These are phyloP conservation scores for Acrocalymma vagum DNA, from an alignment of 2,329 filamentous ascomycete species.

Conservation along the genomic window DNA sequence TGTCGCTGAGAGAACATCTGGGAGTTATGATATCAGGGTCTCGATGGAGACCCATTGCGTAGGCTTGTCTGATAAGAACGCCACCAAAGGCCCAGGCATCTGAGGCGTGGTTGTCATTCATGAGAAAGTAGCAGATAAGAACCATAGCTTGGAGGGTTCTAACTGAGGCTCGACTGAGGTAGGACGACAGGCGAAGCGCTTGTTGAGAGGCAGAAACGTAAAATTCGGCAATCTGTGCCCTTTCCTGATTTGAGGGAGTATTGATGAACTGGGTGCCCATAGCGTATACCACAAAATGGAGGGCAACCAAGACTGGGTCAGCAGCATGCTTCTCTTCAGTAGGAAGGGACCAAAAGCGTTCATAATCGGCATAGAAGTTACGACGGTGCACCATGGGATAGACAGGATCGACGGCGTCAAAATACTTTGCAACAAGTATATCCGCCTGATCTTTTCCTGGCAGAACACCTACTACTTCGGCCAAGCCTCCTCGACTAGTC, in stretches of 20 bases:
- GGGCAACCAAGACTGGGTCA: slow-evolving; percentile 74
- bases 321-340: slow-evolving; percentile 65
- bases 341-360: slow-evolving; percentile 75
- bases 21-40: slow-evolving; percentile 78
- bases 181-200: slow-evolving; percentile 77
- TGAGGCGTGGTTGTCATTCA: slow-evolving; percentile 85
- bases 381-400: slow-evolving; percentile 82
- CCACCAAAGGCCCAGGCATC: slow-evolving; percentile 86
- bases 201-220: slow-evolving; percentile 84
- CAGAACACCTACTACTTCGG: slow-evolving; percentile 78
- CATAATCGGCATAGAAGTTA: slow-evolving; percentile 80
- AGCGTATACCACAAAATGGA: slow-evolving; percentile 80
- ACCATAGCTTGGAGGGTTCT: slow-evolving; percentile 82
- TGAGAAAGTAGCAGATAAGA: slow-evolving; percentile 82
- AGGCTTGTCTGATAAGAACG: slow-evolving; percentile 78
- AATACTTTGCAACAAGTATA: slow-evolving; percentile 66
- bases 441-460: slow-evolving; percentile 80
- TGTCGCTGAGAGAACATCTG: slow-evolving; percentile 73
- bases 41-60: slow-evolving; percentile 82
- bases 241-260: slow-evolving; percentile 63
- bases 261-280: slow-evolving; percentile 81
- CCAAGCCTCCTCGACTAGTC: slow-evolving; percentile 78
- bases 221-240: slow-evolving; percentile 81
- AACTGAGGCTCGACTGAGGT: slow-evolving; percentile 77
- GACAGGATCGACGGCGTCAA: slow-evolving; percentile 75